These are phyloP conservation scores for Pichia sp. DNA, from an alignment of 1,139 yeast species.

Conservation along the genomic window DNA sequence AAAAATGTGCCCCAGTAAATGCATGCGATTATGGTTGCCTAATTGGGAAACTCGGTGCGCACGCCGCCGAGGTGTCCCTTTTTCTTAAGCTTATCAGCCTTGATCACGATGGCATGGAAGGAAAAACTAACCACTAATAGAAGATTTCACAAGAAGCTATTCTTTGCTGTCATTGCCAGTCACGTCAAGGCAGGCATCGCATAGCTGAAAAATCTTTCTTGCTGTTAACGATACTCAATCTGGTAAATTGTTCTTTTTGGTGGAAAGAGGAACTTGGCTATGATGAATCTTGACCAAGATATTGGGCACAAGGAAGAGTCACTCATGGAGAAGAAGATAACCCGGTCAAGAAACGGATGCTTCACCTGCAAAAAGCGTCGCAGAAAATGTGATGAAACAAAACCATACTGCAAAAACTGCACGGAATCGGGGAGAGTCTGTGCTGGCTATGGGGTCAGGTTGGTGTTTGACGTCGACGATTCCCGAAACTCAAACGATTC, in stretches of 20 bases:
- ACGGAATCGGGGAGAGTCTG: constrained; percentile 40
- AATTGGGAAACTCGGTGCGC: constrained; percentile 16
- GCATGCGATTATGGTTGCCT: neutral
- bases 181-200: neutral
- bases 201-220: neutral
- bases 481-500: constrained; percentile 24
- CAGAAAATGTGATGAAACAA: constrained; percentile 54
- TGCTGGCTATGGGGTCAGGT: constrained; percentile 45
- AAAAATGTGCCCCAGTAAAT: neutral
- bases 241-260: neutral
- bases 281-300: neutral
- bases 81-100: constrained; percentile 9
- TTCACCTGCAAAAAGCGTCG: constrained; percentile 43
- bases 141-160: neutral
- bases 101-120: neutral
- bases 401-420: constrained; percentile 53
- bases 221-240: neutral
- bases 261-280: neutral
- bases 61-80: constrained; percentile 17
- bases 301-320: constrained; percentile 11
- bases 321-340: constrained; percentile 36
- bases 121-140: neutral
- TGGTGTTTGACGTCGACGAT: constrained; percentile 47
- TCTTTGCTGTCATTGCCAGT: neutral
- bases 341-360: constrained; percentile 49